Conservation (phyloP, 2,329 filamentous ascomycete genomes). For the Verruconis gallopava region DNA sequence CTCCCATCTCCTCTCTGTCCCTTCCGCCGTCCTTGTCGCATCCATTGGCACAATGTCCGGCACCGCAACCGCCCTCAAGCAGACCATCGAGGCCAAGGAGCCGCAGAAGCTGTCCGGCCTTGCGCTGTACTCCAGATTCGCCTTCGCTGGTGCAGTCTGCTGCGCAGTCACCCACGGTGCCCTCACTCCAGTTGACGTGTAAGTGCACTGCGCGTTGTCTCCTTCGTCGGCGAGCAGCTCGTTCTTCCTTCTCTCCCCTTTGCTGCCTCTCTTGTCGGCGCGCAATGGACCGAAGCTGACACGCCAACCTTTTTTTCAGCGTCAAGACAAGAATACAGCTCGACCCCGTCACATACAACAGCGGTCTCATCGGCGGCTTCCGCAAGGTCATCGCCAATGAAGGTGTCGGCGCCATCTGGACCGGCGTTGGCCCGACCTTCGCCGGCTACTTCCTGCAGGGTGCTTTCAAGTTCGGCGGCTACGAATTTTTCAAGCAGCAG, state of each 20-base stretch:
- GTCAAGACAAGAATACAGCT: constrained; percentile 96
- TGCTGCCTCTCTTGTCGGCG: neutral
- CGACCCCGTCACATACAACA: constrained; percentile 80
- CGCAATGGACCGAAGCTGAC: neutral
- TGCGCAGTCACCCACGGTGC: constrained; percentile 96
- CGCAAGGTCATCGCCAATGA: constrained; percentile 71
- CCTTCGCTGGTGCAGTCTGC: constrained; percentile 94
- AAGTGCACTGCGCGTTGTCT: too few species aligned
- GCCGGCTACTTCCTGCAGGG: constrained; percentile 92
- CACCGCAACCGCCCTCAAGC: constrained; percentile 32
- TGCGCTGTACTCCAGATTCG: constrained; percentile 85
- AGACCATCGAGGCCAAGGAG: constrained; percentile 31
- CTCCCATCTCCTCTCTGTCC: neutral
- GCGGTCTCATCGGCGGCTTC: constrained; percentile 75
- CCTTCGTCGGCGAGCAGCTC: too few species aligned
- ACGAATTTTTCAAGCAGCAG: constrained; percentile 95
- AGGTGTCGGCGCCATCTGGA: constrained; percentile 75
- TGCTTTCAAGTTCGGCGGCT: constrained; percentile 87
- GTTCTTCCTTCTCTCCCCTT: neutral
- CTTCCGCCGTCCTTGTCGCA: constrained; percentile 4
- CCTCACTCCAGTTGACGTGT: constrained; percentile 98
- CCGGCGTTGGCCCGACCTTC: constrained; percentile 72
- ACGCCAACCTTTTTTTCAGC: constrained; percentile 40
- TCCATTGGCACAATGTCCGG: constrained; percentile 20
- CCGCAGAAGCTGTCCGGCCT: constrained; percentile 48